Base-by-base conservation (phyloP, 2,329 filamentous ascomycete species). In the Xylariaceae sp. region DNA sequence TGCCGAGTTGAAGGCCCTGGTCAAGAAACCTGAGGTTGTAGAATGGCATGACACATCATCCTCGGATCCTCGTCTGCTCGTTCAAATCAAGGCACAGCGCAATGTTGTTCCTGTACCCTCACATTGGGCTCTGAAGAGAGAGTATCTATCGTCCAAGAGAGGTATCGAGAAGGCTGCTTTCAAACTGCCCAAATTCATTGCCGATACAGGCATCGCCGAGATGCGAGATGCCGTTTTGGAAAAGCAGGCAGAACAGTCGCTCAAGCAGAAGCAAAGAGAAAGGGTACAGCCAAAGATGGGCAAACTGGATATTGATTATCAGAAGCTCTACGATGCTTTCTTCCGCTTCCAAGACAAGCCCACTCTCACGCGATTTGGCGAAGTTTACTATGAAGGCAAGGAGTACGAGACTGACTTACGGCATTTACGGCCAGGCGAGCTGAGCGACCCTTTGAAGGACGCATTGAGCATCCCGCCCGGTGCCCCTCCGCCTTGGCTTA, bases 331-430 rank as follows among this genome's bases (percentile, higher is more conserved):
- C 68, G 93, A 97, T 62, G 93, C 93, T 3, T 98, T 98, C 72
- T 98, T 98, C 73, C 81, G 89, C 45, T 94, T 95, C 62, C 93
- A 98, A 68, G 95, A 89, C 31, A 98, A 98, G 67, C 93, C 93
- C 0, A 83, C 89, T 54, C 71, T 98, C 49, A 97, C 93, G 24
- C 80, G 90, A 33, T 98, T 95, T 55, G 93, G 93, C 31, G 93
- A 98, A 64, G 90, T 98, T n/a, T 98, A 98, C 66, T 97, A 97
- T 63, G 93, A 98, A 66, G 93, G 93, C 61, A 98, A 98, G 64
- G 93, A 98, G 63, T 93, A 88, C 60, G 93, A 98, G 66, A 95
- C 93, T 1, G 95, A 97, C 62, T 78, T 95, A 49, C 84, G 87
- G 54, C 87, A 96, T 66, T 79, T 96, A 45, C 83, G 89, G 50